Evolutionary conservation across 805 yeast genomes (phyloP).

Genomic region (Nakazawaea wickerhamii): DNA sequence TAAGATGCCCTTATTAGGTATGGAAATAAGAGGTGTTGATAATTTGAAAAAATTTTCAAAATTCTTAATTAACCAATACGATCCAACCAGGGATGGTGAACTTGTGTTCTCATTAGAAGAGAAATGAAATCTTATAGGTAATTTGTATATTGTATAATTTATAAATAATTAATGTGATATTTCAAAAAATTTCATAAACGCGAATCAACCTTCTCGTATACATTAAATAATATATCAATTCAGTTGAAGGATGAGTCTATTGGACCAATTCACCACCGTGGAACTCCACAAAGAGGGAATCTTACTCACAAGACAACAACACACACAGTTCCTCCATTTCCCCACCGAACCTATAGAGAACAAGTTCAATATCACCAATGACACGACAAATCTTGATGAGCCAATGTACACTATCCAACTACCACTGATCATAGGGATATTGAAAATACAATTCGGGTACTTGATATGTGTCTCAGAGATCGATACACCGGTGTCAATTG

Average conservation of each 20-base stretch:
- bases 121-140: constrained; percentile 24
- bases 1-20: constrained; percentile 90
- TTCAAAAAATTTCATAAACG: too few relatives aligned
- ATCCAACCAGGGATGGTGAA: constrained; percentile 55
- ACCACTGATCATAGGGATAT: constrained; percentile 15
- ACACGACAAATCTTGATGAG: not conserved
- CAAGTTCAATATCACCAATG: not conserved
- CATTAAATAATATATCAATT: too few relatives aligned
- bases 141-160: not conserved
- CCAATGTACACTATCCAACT: not conserved
- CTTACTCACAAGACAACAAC: not conserved
- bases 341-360: not conserved
- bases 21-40: constrained; percentile 90
- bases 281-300: not conserved
- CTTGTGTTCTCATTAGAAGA: constrained; percentile 52
- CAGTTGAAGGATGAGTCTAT: too few relatives aligned
- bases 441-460: constrained; percentile 16
- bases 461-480: constrained; percentile 17
- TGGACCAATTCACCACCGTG: too few relatives aligned
- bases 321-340: not conserved
- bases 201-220: too few relatives aligned
- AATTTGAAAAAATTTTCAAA: constrained; percentile 79
- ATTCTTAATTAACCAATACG: constrained; percentile 72
- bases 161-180: too few relatives aligned
- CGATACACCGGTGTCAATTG: constrained; percentile 1